Evolutionary conservation across 148 eudicot genomes (phyloP).

Genomic region (Fagopyrum esculentum): DNA sequence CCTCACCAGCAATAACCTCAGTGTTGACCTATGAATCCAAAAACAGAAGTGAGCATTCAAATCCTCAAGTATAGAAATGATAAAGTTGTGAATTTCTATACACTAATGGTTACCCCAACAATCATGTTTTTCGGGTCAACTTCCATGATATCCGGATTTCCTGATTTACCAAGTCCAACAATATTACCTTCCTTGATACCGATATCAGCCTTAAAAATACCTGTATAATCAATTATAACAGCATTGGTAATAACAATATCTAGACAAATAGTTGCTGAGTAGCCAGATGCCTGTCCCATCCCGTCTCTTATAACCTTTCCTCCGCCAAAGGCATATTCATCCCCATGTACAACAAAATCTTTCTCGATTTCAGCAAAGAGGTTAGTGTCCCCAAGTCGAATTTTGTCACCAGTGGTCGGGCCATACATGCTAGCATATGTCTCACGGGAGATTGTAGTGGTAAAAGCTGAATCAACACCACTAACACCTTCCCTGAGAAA

Average conservation of each 20-base stretch:
- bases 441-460: slow-evolving; percentile 53
- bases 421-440: slow-evolving; percentile 90
- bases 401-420: slow-evolving; percentile 86
- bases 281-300: slow-evolving; percentile 94
- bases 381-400: slow-evolving; percentile 91
- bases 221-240: slow-evolving; percentile 83
- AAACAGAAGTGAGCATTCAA: neutral
- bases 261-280: slow-evolving; percentile 47
- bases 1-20: slow-evolving; percentile 98
- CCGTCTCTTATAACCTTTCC: slow-evolving; percentile 95
- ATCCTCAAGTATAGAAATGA: neutral
- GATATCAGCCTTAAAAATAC: slow-evolving; percentile 86
- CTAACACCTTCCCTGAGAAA: slow-evolving; percentile 55
- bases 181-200: slow-evolving; percentile 81
- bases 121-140: slow-evolving; percentile 56
- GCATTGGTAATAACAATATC: slow-evolving; percentile 96
- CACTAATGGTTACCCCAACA: slow-evolving; percentile 58
- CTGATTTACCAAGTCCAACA: slow-evolving; percentile 74
- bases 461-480: slow-evolving; percentile 48
- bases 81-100: neutral
- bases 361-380: slow-evolving; percentile 87
- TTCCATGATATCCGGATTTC: slow-evolving; percentile 90
- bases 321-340: slow-evolving; percentile 96
- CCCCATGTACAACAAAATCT: slow-evolving; percentile 77
- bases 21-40: slow-evolving; percentile 56